Base-by-base conservation (phyloP, 2,329 filamentous ascomycete genomes). In the Microcyclospora tardicrescens region DNA sequence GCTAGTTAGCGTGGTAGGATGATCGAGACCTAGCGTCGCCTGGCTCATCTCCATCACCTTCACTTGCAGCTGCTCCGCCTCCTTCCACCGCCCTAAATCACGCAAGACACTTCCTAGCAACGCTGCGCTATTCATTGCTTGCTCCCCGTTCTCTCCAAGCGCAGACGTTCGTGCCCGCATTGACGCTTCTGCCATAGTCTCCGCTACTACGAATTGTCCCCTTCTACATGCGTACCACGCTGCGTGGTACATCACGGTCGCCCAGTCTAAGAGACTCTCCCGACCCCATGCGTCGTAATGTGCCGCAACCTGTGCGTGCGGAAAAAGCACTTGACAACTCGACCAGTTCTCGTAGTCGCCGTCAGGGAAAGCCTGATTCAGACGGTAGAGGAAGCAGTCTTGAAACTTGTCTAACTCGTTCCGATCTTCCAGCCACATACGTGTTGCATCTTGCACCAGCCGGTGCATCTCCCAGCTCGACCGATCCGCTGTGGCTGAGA, bases 401-500 rank as follows among this genome's bases (percentile, higher is more conserved):
- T 43, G 49, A 57, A 54, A 59, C 16, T 30, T 33, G 6, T 53
- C 46, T 1, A 52, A 34, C 38, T 55, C 37, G 2, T 39, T 43
- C 29, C 54, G 28, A 1, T 35, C 2, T 34, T 54, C 42, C 8
- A 64, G 49, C 61, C 59, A 64, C 34, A 36, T 53, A 34, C 50
- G 52, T 5, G 51, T 62, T 13, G 59, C 50, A 15, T 66, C 43
- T 41, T 66, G 61, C 13, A 68, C 64, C 3, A 68, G 52, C 6
- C 35, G 33, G 46, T 69, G 65, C 62, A 68, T 68, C 42, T 63
- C 57, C 36, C 62, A 65, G 1, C 38, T 37, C 1, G 45, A 43
- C n/a, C 16, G 3, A 14, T 36, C 14, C 27, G 41, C 43, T n/a
- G 38, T 50, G 10, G 37, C 35, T 1, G 40, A 37, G 8, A 69